These are phyloP conservation scores for Ophiosphaerella narmari DNA, from an alignment of 2,329 filamentous ascomycete genomes.

Conservation along the genomic window DNA sequence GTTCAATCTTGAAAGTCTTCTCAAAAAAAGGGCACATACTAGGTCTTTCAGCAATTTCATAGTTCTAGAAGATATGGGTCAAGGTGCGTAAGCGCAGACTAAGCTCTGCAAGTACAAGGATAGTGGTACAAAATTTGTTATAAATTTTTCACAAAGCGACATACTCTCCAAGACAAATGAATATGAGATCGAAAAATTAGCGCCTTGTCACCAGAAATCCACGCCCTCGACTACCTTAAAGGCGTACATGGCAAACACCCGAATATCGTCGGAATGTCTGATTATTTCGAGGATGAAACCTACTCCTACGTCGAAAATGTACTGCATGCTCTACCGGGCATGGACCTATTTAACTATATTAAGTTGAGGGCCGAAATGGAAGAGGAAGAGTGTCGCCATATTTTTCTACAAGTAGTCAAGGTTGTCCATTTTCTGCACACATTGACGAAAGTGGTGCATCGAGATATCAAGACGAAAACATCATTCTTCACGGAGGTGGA, in stretches of 20 bases:
- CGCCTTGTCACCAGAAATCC: conserved; percentile 94
- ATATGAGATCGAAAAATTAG: conserved; percentile 90
- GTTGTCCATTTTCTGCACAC: conserved; percentile 91
- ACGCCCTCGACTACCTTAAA: conserved; percentile 93
- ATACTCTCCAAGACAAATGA: conserved; percentile 98
- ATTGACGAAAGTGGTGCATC: conserved; percentile 88
- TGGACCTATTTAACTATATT: conserved; percentile 99
- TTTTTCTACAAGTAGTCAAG: conserved; percentile 89
- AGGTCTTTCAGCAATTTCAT: conserved; percentile 78
- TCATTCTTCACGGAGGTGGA: conserved; percentile 92
- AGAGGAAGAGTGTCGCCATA: conserved; percentile 88
- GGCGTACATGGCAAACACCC: conserved; percentile 66
- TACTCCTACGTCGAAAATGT: conserved; percentile 99
- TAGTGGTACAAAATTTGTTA: conserved; percentile 78
- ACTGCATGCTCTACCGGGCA: conserved; percentile 90
- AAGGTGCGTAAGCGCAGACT: conserved; percentile 96
- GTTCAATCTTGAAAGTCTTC: too few relatives aligned
- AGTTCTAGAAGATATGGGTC: conserved; percentile 97
- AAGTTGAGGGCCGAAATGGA: conserved; percentile 96
- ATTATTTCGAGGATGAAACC: conserved; percentile 75
- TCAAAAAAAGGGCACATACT: too few relatives aligned
- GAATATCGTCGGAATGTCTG: conserved; percentile 71
- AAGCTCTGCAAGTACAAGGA: conserved; percentile 89
- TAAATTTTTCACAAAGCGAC: conserved; percentile 97
- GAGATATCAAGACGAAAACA: conserved; percentile 98